phyloP scores from a whole-genome alignment of 768 basidiomycete species.

The Amanita thiersii region DNA sequence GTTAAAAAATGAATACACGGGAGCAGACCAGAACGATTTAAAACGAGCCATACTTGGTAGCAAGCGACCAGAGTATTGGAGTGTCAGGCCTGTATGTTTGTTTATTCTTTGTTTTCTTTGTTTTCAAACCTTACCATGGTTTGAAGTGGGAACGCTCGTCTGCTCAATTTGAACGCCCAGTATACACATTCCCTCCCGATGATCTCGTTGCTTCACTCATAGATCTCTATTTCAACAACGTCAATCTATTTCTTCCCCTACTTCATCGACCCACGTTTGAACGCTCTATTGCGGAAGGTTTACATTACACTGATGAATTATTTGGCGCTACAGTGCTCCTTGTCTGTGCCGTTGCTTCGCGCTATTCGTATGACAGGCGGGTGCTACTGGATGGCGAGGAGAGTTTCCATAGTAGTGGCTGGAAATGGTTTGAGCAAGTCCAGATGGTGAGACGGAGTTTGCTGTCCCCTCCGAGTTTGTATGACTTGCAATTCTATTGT shows the following conservation, averaged over 20 bases:
- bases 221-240: slow-evolving; percentile 52
- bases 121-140: not conserved
- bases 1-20: slow-evolving; percentile 48
- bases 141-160: slow-evolving; percentile 29
- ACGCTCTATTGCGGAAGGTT: slow-evolving; percentile 32
- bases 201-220: slow-evolving; percentile 47
- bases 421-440: slow-evolving; percentile 65
- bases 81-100: slow-evolving; percentile 22
- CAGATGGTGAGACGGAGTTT: slow-evolving; percentile 56
- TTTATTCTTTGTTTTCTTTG: not conserved
- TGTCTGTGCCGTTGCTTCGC: slow-evolving; percentile 63
- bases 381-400: slow-evolving; percentile 33
- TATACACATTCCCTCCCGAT: slow-evolving; percentile 38
- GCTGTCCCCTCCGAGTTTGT: slow-evolving; percentile 56
- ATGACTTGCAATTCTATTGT: slow-evolving; percentile 66
- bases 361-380: slow-evolving; percentile 49
- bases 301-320: slow-evolving; percentile 38
- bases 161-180: slow-evolving; percentile 10
- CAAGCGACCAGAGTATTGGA: slow-evolving; percentile 31
- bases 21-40: slow-evolving; percentile 19
- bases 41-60: slow-evolving; percentile 11
- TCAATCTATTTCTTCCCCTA: slow-evolving; percentile 57
- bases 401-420: slow-evolving; percentile 41
- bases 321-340: slow-evolving; percentile 60
- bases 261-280: slow-evolving; percentile 70